Evolutionary conservation across 2,329 filamentous ascomycete species (phyloP).

Genomic region (Lecanoromycetidae sp.): DNA sequence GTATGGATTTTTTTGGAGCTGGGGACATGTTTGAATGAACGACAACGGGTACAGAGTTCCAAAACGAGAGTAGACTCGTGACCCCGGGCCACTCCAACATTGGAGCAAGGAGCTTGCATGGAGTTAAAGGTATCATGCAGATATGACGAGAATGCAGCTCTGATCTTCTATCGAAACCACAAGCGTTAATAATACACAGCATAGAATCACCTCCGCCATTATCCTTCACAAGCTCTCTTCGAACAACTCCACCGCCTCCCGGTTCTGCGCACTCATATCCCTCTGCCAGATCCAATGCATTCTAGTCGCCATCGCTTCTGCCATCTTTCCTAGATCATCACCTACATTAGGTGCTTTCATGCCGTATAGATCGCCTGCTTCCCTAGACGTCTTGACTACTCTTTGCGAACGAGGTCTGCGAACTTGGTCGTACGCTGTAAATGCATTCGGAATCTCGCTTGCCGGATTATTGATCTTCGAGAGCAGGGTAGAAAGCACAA

Average conservation of each 20-base stretch:
- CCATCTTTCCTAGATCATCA: slow-evolving; percentile 23
- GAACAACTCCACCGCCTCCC: background rate
- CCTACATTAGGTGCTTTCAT: slow-evolving; percentile 21
- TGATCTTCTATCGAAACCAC: too few species aligned
- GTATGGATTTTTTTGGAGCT: too few species aligned
- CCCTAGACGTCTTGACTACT: slow-evolving; percentile 39
- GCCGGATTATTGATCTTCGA: slow-evolving; percentile 26
- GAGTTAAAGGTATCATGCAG: too few species aligned
- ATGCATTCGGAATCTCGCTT: slow-evolving; percentile 30
- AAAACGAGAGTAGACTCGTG: too few species aligned
- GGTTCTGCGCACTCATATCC: slow-evolving; percentile 21
- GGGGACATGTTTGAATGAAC: too few species aligned
- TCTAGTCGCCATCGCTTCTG: slow-evolving; percentile 20
- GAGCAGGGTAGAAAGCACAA: slow-evolving; percentile 34
- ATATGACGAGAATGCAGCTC: too few species aligned
- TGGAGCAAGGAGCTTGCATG: too few species aligned
- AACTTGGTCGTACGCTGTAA: slow-evolving; percentile 40
- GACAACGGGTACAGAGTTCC: too few species aligned
- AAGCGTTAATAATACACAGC: too few species aligned
- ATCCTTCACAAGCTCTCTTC: too few species aligned
- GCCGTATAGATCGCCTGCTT: slow-evolving; percentile 28
- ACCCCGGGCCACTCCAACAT: too few species aligned
- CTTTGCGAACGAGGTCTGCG: slow-evolving; percentile 39
- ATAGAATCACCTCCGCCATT: too few species aligned
- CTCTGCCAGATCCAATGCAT: slow-evolving; percentile 27